phyloP scores from a whole-genome alignment of 208 protist genomes.

The Crithidia thermophila region DNA sequence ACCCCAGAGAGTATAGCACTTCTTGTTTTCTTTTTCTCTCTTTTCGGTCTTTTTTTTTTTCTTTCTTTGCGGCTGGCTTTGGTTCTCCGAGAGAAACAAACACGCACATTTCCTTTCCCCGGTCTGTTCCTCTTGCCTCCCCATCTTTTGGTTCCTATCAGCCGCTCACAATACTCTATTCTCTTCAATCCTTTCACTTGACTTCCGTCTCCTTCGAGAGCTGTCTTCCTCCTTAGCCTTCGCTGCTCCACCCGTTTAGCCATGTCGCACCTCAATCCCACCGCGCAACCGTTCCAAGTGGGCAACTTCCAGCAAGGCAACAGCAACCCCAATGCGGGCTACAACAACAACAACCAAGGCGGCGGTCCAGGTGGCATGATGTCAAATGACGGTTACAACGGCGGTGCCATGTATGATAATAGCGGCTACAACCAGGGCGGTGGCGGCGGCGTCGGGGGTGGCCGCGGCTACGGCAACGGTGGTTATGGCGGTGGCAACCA shows the following conservation, averaged over 20 bases:
- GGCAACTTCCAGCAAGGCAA: constrained; percentile 8
- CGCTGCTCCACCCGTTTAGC: no score
- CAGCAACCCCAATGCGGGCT: constrained; percentile 14
- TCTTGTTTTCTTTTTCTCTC: no score
- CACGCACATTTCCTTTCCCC: no score
- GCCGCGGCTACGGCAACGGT: constrained; percentile 10
- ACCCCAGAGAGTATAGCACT: no score
- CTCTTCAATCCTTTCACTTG: no score
- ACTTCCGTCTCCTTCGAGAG: no score
- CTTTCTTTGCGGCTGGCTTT: not conserved
- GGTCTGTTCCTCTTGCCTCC: no score
- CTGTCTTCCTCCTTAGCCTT: no score
- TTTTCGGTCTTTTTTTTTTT: constrained; percentile 1
- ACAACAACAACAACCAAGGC: constrained; percentile 18
- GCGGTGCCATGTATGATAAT: constrained; percentile 31
- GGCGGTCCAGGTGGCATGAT: constrained; percentile 8
- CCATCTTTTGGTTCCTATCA: no score
- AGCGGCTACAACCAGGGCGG: constrained; percentile 13
- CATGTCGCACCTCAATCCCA: constrained; percentile 37
- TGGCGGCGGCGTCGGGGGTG: constrained; percentile 4
- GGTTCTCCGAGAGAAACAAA: not conserved
- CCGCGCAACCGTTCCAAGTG: constrained; percentile 25
- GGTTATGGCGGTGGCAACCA: constrained; percentile 15
- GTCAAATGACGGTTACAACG: constrained; percentile 21
- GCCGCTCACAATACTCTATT: no score